Evolutionary conservation across 306 rosid genomes (phyloP).

Genomic region (Inga laurina): DNA sequence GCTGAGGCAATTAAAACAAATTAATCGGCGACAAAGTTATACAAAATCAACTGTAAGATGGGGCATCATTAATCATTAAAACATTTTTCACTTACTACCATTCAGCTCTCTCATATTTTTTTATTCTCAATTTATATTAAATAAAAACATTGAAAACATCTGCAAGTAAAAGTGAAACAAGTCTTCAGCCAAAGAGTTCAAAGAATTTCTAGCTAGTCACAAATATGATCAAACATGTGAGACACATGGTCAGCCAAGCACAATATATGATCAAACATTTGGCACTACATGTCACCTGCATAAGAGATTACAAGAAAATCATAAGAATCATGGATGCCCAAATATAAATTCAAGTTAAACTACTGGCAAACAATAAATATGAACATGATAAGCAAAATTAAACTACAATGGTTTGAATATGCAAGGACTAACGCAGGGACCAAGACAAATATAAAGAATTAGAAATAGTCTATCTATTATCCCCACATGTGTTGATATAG

Average conservation of each 20-base stretch:
- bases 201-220: background rate
- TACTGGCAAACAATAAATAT: too few species aligned
- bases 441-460: too few species aligned
- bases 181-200: background rate
- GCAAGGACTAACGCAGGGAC: too few species aligned
- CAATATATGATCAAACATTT: background rate
- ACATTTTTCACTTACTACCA: conserved; percentile 30
- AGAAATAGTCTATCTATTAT: too few species aligned
- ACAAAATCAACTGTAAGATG: background rate
- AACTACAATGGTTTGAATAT: too few species aligned
- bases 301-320: background rate
- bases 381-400: too few species aligned
- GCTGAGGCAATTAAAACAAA: conserved; percentile 17
- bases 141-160: conserved; percentile 8
- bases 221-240: background rate
- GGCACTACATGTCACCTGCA: background rate
- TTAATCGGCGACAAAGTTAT: background rate
- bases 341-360: too few species aligned
- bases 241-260: too few species aligned
- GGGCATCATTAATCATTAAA: background rate
- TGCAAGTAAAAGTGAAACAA: background rate
- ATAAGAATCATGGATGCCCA: background rate
- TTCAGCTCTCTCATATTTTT: conserved; percentile 1
- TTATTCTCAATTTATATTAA: background rate
- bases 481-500: too few species aligned